These are phyloP conservation scores for Macrophomina tecta DNA, from an alignment of 2,329 filamentous ascomycete species.

Conservation along the genomic window DNA sequence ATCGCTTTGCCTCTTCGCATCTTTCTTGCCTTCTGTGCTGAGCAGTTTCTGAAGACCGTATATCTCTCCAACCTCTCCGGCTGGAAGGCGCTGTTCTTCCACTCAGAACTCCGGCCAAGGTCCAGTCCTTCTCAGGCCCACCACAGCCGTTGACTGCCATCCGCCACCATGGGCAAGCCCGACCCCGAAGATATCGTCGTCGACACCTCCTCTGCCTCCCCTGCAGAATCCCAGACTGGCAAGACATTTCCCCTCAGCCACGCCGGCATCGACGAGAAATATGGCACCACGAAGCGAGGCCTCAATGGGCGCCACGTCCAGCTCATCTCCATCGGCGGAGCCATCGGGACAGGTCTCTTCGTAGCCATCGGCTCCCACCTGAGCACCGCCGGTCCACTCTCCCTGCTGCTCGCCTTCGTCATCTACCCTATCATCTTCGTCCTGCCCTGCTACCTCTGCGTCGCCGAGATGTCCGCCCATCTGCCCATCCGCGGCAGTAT, in stretches of 20 bases:
- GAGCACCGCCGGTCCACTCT: conserved; percentile 35
- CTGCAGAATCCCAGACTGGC: conserved; percentile 4
- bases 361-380: conserved; percentile 20
- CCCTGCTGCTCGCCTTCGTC: conserved; percentile 30
- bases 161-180: conserved; percentile 17
- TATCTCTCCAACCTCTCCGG: not conserved
- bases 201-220: not conserved
- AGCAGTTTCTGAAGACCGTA: not conserved
- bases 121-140: not conserved
- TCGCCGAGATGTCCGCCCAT: conserved; percentile 37
- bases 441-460: conserved; percentile 30
- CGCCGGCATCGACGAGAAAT: conserved; percentile 17
- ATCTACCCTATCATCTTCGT: conserved; percentile 36
- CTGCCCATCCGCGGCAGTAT: conserved; percentile 71
- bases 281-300: conserved; percentile 22
- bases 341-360: conserved; percentile 24
- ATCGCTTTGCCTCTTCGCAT: not conserved
- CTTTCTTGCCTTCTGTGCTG: not conserved
- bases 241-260: conserved; percentile 5
- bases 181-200: conserved; percentile 19
- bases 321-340: conserved; percentile 24
- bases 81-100: not conserved
- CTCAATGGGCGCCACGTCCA: conserved; percentile 24
- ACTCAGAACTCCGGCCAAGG: not conserved
- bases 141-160: too few species aligned